These are phyloP conservation scores for Dalbergia oliveri DNA, from an alignment of 306 rosid species.

Conservation along the genomic window DNA sequence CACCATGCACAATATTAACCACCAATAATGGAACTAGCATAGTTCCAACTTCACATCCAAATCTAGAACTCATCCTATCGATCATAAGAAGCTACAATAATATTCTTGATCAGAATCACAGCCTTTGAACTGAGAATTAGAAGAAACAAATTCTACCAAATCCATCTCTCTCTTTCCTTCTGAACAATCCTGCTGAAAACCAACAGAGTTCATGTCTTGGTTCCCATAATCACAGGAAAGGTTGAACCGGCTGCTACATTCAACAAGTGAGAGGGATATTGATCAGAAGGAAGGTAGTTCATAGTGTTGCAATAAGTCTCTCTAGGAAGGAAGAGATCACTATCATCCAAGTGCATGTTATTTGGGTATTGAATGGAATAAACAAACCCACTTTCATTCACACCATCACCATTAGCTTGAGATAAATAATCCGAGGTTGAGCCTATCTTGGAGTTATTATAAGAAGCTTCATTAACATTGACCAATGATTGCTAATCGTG, in stretches of 20 bases:
- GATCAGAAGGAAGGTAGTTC: slow-evolving; percentile 50
- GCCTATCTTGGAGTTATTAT: not conserved
- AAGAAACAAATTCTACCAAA: slow-evolving; percentile 64
- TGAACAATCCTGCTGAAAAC: slow-evolving; percentile 12
- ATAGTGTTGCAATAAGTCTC: not conserved
- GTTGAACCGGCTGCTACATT: slow-evolving; percentile 49
- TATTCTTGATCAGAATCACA: not conserved
- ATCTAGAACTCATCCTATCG: not conserved
- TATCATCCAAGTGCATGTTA: slow-evolving; percentile 14
- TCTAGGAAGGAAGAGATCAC: not conserved
- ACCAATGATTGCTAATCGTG: not conserved
- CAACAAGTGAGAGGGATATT: slow-evolving; percentile 59
- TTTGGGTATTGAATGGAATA: slow-evolving; percentile 8
- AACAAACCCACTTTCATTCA: not conserved
- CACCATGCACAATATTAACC: not conserved
- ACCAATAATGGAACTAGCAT: not conserved
- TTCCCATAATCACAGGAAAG: slow-evolving; percentile 17
- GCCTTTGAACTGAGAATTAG: slow-evolving; percentile 46
- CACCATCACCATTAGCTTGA: slow-evolving; percentile 33
- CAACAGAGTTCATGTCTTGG: slow-evolving; percentile 27
- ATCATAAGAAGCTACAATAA: not conserved
- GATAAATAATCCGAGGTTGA: not conserved
- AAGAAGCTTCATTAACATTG: slow-evolving; percentile 6
- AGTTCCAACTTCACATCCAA: not conserved
- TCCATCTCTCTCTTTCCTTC: slow-evolving; percentile 61